Base-by-base conservation (phyloP, 78 protist genomes). In the Planoprotostelium fungivorum region DNA sequence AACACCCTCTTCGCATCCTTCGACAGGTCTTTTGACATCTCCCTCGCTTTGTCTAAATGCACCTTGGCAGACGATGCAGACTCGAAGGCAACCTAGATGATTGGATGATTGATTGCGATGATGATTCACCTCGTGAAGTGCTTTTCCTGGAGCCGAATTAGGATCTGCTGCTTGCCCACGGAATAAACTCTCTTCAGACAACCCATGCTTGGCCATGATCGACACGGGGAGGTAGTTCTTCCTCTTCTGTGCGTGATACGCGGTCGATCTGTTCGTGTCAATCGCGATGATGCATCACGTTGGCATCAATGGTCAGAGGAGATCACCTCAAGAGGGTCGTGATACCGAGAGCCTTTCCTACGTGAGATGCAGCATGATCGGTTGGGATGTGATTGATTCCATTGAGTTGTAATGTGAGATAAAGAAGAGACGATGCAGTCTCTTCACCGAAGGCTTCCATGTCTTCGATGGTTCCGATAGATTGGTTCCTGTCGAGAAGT, bases 81-180 rank as follows among this genome's bases (percentile, higher is more conserved):
- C 73, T 51, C 73, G 16, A 51, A 51, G 31, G 16, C 16, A 5
- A 51, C 73, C 73, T 51, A n/a, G n/a, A n/a, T n/a, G n/a, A n/a
- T n/a, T n/a, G n/a, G n/a, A n/a, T n/a, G n/a, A n/a, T n/a, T n/a
- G n/a, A n/a, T n/a, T n/a, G n/a, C n/a, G n/a, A n/a, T n/a, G n/a
- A n/a, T n/a, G n/a, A 51, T 51, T 51, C 73, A 51, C 73, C 73
- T 51, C 73, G 73, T 51, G 73, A 51, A 51, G 73, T 51, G 73
- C 73, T 51, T 51, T 51, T 51, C 73, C 73, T 5, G 31, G 5
- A 25, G 73, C 16, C 5, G 73, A 51, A 25, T 5, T 25, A 51
- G 73, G 73, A 16, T 51, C 73, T 25, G 16, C 73, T 16, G 73
- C 73, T 16, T 51, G 31, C 31, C 73, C 73, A 5, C 73, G 5